Conservation (phyloP, 192 early-diverging fungal species). For the Umbelopsis isabellina region DNA sequence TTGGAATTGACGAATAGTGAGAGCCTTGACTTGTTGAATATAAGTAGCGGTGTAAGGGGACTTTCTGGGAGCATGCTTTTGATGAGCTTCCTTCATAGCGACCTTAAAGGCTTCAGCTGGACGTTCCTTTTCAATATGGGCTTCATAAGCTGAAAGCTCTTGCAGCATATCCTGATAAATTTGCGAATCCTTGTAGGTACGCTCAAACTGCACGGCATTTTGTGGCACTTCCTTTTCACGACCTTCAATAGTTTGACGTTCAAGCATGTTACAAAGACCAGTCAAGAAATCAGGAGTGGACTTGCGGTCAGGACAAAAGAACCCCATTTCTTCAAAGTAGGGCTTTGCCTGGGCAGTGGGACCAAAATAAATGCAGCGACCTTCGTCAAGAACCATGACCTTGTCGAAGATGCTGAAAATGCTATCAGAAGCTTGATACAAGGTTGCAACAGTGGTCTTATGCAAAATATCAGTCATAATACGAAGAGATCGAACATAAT, state of each 20-base stretch:
- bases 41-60: slow-evolving; percentile 65
- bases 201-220: slow-evolving; percentile 62
- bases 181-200: slow-evolving; percentile 43
- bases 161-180: slow-evolving; percentile 34
- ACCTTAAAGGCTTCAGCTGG: slow-evolving; percentile 45
- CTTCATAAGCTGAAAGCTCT: slow-evolving; percentile 43
- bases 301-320: slow-evolving; percentile 54
- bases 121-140: slow-evolving; percentile 31
- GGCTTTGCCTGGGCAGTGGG: slow-evolving; percentile 45
- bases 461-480: slow-evolving; percentile 68
- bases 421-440: slow-evolving; percentile 75
- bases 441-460: slow-evolving; percentile 63
- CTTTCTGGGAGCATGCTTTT: slow-evolving; percentile 41
- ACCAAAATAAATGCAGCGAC: slow-evolving; percentile 68
- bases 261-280: slow-evolving; percentile 60
- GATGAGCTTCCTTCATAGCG: slow-evolving; percentile 59
- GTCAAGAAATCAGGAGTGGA: slow-evolving; percentile 69
- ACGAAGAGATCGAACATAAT: slow-evolving; percentile 73
- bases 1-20: slow-evolving; percentile 56
- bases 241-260: slow-evolving; percentile 53
- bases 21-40: slow-evolving; percentile 49
- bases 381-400: slow-evolving; percentile 66
- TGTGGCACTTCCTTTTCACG: slow-evolving; percentile 52
- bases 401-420: slow-evolving; percentile 68
- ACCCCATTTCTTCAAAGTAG: slow-evolving; percentile 56